phyloP scores from a whole-genome alignment of 2,329 filamentous ascomycete species.

The Colletotrichum sp. region DNA sequence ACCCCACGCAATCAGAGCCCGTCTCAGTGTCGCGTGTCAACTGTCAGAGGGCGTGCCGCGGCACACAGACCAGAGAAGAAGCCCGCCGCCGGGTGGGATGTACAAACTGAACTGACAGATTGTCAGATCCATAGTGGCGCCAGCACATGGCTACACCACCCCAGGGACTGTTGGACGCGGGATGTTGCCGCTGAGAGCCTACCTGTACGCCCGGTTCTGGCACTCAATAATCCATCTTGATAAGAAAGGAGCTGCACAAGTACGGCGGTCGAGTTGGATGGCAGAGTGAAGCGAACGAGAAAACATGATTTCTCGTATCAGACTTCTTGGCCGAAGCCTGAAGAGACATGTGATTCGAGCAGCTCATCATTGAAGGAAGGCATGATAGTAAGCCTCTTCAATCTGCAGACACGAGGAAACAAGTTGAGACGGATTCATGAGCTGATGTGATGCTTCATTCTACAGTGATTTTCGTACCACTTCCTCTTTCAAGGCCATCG shows the following conservation, averaged over 20 bases:
- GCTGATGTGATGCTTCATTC: not conserved
- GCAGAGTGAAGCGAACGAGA: not conserved
- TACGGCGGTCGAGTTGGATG: not conserved
- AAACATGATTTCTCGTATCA: not conserved
- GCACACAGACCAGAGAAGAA: not conserved
- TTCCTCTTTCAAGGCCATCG: not conserved
- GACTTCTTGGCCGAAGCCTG: not conserved
- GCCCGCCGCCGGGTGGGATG: not conserved
- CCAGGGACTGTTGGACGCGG: not conserved
- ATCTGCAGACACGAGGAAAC: not conserved
- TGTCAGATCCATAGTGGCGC: not conserved
- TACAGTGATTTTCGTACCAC: not conserved
- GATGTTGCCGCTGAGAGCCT: not conserved
- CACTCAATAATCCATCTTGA: not conserved
- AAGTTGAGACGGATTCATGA: not conserved
- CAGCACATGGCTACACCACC: not conserved
- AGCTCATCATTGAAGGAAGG: not conserved
- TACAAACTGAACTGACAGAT: not conserved
- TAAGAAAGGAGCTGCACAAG: not conserved
- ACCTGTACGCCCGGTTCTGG: not conserved
- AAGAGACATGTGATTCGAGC: not conserved
- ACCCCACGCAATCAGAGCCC: not conserved
- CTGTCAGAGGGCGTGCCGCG: not conserved
- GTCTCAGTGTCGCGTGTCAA: conserved; percentile 8
- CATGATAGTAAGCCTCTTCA: not conserved